Percentiles rank a stretch among this genome's conserved stretches.
Conservation (phyloP, 176 grass and related monocot species). For the Triticum timopheevii region DNA sequence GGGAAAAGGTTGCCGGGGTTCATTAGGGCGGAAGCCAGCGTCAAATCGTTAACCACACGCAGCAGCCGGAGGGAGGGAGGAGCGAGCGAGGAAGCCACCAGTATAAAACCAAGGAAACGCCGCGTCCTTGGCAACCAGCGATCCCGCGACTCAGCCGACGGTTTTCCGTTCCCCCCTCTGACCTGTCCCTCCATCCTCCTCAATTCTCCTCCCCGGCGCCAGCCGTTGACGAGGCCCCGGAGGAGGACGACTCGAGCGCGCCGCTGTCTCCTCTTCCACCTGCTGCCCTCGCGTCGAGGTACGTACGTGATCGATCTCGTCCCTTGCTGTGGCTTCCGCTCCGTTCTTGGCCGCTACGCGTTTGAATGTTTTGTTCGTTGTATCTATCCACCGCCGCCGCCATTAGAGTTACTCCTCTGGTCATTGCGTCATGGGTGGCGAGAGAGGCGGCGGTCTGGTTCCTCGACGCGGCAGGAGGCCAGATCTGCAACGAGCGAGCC, state of each 20-base stretch:
- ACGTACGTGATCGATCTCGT: conserved; percentile 12
- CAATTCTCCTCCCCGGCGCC: not conserved
- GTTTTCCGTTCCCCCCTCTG: not conserved
- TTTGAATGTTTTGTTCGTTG: not conserved
- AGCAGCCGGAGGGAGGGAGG: not conserved
- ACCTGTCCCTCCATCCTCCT: not conserved
- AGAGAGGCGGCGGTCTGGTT: not conserved
- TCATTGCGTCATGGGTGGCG: not conserved
- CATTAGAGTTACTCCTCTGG: not conserved
- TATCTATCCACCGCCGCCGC: not conserved
- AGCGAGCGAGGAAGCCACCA: not conserved
- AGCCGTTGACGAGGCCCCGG: conserved; percentile 15
- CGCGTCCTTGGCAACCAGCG: conserved; percentile 8
- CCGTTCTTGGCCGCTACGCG: not conserved
- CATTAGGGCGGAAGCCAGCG: conserved; percentile 29
- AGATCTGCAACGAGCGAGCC: conserved; percentile 36
- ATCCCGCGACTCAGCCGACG: conserved; percentile 20
- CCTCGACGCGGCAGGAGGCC: conserved; percentile 1
- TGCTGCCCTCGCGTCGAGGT: conserved; percentile 32
- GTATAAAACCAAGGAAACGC: conserved; percentile 29
- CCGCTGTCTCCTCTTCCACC: not conserved
- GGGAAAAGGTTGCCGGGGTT: not conserved
- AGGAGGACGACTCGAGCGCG: not conserved
- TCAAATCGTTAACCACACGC: not conserved
- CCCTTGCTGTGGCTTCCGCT: not conserved